Evolutionary conservation across 768 basidiomycete species (phyloP).

Genomic region (Calvatia gigantea): DNA sequence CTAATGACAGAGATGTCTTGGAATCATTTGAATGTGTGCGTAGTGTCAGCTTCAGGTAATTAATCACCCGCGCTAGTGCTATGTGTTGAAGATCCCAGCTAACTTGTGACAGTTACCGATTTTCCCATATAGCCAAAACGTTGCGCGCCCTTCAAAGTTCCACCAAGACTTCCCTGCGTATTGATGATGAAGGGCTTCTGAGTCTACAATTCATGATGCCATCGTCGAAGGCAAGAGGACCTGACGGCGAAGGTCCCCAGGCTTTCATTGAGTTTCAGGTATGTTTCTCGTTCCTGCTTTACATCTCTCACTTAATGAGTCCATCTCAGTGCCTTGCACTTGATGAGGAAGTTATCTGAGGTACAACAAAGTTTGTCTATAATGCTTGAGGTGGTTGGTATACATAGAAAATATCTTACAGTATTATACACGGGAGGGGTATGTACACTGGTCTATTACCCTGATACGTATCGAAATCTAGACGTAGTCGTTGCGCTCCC

Average conservation of each 20-base stretch:
- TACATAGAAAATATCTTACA: not conserved
- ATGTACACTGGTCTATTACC: not conserved
- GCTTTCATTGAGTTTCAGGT: constrained; percentile 91
- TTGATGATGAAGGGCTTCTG: constrained; percentile 77
- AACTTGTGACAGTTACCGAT: constrained; percentile 64
- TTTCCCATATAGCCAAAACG: constrained; percentile 70
- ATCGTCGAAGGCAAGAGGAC: constrained; percentile 38
- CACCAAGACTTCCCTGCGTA: constrained; percentile 84
- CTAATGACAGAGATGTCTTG: constrained; percentile 86
- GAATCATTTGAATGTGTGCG: constrained; percentile 83
- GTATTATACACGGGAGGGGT: not conserved
- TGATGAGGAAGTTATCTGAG: constrained; percentile 16
- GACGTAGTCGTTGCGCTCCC: not conserved
- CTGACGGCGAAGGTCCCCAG: constrained; percentile 35
- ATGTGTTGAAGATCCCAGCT: not conserved
- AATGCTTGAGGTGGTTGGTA: no score
- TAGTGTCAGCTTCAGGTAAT: constrained; percentile 69
- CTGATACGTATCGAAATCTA: not conserved
- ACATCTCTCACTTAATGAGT: constrained; percentile 2
- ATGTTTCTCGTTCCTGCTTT: constrained; percentile 25
- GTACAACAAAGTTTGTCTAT: no score
- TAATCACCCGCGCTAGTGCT: constrained; percentile 13
- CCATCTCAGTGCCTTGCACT: constrained; percentile 40
- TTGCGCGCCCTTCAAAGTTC: constrained; percentile 77
- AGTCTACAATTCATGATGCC: constrained; percentile 91